A percentile compares a stretch with the other conserved stretches of the same genome.
Evolutionary conservation across 805 yeast genomes (phyloP).

Genomic region (Kockiozyma suomiensis): DNA sequence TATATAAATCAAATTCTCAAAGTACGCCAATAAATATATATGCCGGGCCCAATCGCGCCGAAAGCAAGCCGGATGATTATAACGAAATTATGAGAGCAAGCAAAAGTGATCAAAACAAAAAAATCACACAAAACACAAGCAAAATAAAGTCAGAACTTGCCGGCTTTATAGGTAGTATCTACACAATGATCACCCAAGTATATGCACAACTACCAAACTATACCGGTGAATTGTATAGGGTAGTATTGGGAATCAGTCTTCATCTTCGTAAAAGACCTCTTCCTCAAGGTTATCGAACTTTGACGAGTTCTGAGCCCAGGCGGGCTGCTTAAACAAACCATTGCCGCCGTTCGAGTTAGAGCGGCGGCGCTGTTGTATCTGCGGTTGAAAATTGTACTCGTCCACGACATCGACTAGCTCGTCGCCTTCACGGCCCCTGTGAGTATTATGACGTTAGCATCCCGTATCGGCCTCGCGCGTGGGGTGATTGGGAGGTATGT

Average conservation of each 20-base stretch:
- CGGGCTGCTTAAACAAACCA: slow-evolving; percentile 24
- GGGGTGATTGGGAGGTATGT: not conserved
- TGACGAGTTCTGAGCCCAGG: slow-evolving; percentile 18
- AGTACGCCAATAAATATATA: not conserved
- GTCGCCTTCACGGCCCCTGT: slow-evolving; percentile 37
- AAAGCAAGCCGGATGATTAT: slow-evolving; percentile 2
- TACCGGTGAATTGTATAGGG: slow-evolving; percentile 19
- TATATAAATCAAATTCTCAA: not conserved
- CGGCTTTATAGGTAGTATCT: not conserved
- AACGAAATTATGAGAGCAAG: not conserved
- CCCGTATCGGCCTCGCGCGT: not conserved
- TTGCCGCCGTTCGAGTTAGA: slow-evolving; percentile 37
- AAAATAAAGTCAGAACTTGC: not conserved
- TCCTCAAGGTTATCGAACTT: slow-evolving; percentile 28
- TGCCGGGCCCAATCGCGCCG: slow-evolving; percentile 2
- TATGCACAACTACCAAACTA: slow-evolving; percentile 15
- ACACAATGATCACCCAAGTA: slow-evolving; percentile 9
- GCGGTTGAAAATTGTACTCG: slow-evolving; percentile 33
- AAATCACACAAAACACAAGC: not conserved
- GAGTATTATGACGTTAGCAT: not conserved
- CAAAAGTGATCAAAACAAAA: not conserved
- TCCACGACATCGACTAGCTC: slow-evolving; percentile 36
- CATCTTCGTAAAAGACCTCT: slow-evolving; percentile 33
- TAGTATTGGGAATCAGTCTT: slow-evolving; percentile 19
- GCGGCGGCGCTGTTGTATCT: slow-evolving; percentile 36